Evolutionary conservation across 805 yeast genomes (phyloP).

Genomic region (Hanseniaspora thailandica): DNA sequence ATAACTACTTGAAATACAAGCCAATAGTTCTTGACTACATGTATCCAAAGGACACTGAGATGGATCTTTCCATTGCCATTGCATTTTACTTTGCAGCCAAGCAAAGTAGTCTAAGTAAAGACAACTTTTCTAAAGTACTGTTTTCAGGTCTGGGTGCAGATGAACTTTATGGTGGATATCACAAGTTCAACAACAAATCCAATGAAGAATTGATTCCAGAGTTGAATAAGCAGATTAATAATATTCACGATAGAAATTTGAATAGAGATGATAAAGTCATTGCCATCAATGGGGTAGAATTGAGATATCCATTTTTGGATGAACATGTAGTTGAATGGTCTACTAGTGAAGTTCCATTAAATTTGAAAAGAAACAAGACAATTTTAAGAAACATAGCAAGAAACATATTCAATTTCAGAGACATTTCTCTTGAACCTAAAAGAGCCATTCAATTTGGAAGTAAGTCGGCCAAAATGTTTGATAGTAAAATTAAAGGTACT

Average conservation of each 20-base stretch:
- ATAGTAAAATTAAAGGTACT: conserved; percentile 67
- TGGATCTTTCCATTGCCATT: conserved; percentile 90
- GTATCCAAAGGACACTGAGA: conserved; percentile 77
- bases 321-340: conserved; percentile 43
- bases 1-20: conserved; percentile 44
- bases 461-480: conserved; percentile 79
- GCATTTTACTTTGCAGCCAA: conserved; percentile 88
- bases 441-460: conserved; percentile 97
- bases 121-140: conserved; percentile 51
- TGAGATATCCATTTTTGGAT: conserved; percentile 78
- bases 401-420: conserved; percentile 33
- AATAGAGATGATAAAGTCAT: conserved; percentile 89
- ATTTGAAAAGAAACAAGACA: conserved; percentile 39
- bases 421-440: conserved; percentile 64
- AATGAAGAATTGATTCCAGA: conserved; percentile 42
- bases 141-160: conserved; percentile 95
- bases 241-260: conserved; percentile 67
- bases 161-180: conserved; percentile 91
- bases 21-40: conserved; percentile 51
- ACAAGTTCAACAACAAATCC: conserved; percentile 51
- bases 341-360: conserved; percentile 39
- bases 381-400: conserved; percentile 53
- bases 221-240: conserved; percentile 55
- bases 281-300: conserved; percentile 76
- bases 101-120: conserved; percentile 34